These are phyloP conservation scores for Candida khao-thaluensis DNA, from an alignment of 805 yeast genomes.

Conservation along the genomic window DNA sequence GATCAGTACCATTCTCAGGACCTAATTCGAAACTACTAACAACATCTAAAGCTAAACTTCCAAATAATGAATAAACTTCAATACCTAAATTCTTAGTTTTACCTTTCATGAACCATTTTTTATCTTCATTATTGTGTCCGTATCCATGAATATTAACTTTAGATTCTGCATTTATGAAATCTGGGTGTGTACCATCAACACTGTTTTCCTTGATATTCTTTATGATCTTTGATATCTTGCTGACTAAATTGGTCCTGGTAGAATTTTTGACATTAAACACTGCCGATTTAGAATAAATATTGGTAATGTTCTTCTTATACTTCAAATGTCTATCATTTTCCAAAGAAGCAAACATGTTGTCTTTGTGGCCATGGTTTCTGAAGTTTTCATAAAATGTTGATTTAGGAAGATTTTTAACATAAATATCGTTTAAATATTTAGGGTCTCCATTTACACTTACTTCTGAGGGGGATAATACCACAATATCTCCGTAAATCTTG, in stretches of 20 bases:
- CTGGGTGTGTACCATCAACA: slow-evolving; percentile 33
- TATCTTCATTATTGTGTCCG: slow-evolving; percentile 24
- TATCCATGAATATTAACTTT: slow-evolving; percentile 34
- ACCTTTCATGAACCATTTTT: slow-evolving; percentile 27
- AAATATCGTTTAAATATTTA: slow-evolving; percentile 52
- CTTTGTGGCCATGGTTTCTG: slow-evolving; percentile 50
- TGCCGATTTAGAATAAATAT: slow-evolving; percentile 35
- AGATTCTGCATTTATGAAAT: slow-evolving; percentile 31
- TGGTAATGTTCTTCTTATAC: slow-evolving; percentile 32
- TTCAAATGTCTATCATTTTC: slow-evolving; percentile 47
- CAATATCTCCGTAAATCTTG: slow-evolving; percentile 56
- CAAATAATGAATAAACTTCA: slow-evolving; percentile 63
- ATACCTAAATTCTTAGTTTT: slow-evolving; percentile 35
- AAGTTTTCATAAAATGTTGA: slow-evolving; percentile 59
- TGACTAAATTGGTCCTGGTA: slow-evolving; percentile 24
- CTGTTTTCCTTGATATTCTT: slow-evolving; percentile 26
- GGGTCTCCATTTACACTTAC: slow-evolving; percentile 55
- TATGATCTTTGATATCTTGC: slow-evolving; percentile 28
- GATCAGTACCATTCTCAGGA: slow-evolving; percentile 41
- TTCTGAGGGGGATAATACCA: slow-evolving; percentile 60
- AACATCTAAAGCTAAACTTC: slow-evolving; percentile 71
- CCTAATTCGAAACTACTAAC: slow-evolving; percentile 64
- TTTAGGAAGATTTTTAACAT: slow-evolving; percentile 56
- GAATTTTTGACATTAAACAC: slow-evolving; percentile 31
- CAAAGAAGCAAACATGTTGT: slow-evolving; percentile 58